A percentile compares a stretch with the other conserved stretches of the same genome.
phyloP scores from a whole-genome alignment of 2,329 filamentous ascomycete species.

The Ascochyta lentis region DNA sequence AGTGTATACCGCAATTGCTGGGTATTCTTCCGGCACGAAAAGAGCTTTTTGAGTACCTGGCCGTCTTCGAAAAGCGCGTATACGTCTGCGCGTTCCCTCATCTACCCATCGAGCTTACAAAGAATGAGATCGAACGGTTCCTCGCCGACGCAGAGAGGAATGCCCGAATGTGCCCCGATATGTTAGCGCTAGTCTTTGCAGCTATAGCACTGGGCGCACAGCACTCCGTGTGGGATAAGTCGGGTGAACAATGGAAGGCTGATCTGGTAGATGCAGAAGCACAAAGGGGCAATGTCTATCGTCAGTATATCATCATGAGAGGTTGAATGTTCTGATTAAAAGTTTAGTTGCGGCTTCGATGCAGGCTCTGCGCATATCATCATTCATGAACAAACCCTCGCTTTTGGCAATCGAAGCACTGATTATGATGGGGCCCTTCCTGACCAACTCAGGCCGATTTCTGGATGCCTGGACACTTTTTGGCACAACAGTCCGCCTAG shows the following conservation, averaged over 20 bases:
- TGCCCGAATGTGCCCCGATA: conserved; percentile 54
- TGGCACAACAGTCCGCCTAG: conserved; percentile 57
- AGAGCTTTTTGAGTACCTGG: conserved; percentile 51
- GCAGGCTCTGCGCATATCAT: conserved; percentile 58
- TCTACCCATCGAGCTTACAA: conserved; percentile 53
- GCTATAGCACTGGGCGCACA: conserved; percentile 56
- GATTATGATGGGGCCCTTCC: conserved; percentile 57
- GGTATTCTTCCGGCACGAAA: conserved; percentile 49
- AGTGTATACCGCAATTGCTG: conserved; percentile 46
- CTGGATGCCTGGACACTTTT: conserved; percentile 60
- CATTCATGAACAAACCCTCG: conserved; percentile 58
- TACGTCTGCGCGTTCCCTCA: conserved; percentile 56
- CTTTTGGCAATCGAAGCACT: conserved; percentile 55
- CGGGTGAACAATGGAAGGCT: conserved; percentile 49
- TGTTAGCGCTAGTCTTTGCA: conserved; percentile 58
- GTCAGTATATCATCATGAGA: conserved; percentile 41
- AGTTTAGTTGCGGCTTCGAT: conserved; percentile 56
- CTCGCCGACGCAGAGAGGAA: conserved; percentile 52
- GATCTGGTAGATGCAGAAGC: conserved; percentile 47
- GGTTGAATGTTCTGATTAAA: conserved; percentile 2
- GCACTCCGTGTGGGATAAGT: conserved; percentile 53
- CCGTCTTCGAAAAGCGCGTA: conserved; percentile 52
- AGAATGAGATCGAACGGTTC: conserved; percentile 55
- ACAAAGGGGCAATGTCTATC: conserved; percentile 53
- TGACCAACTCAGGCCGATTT: conserved; percentile 58